Conservation (phyloP, 2,329 filamentous ascomycete genomes). For the Curvularia sp. region DNA sequence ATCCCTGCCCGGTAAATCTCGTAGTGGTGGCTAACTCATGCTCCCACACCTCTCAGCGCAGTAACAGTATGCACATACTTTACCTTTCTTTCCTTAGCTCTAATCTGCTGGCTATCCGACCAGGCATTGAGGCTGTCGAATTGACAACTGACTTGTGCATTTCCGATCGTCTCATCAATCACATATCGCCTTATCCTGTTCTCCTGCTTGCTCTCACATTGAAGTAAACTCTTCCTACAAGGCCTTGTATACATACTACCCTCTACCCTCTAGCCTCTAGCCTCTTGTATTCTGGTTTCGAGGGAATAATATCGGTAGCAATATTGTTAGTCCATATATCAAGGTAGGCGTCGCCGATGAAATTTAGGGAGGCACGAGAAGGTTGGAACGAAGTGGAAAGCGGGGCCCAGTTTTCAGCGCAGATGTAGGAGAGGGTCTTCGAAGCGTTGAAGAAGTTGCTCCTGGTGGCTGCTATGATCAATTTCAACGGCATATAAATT, state of each 20-base stretch:
- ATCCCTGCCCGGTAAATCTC: background rate
- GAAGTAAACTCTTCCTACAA: conserved; percentile 34
- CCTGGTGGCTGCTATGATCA: conserved; percentile 39
- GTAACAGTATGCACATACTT: conserved; percentile 47
- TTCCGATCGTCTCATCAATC: conserved; percentile 39
- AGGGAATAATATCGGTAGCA: conserved; percentile 39
- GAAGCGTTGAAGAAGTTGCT: conserved; percentile 43
- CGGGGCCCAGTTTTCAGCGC: conserved; percentile 35
- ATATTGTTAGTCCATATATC: conserved; percentile 45
- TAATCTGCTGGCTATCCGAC: conserved; percentile 43
- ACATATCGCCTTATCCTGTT: conserved; percentile 43
- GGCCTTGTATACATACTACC: conserved; percentile 35
- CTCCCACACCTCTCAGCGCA: conserved; percentile 23
- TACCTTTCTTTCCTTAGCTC: conserved; percentile 38
- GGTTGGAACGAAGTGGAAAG: conserved; percentile 29
- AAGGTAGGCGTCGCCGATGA: conserved; percentile 39
- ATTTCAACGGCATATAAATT: conserved; percentile 17
- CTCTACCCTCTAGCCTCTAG: conserved; percentile 42
- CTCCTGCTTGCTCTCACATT: conserved; percentile 34
- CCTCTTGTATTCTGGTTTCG: conserved; percentile 40
- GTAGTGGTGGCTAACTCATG: background rate
- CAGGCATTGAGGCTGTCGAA: conserved; percentile 40
- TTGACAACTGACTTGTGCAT: conserved; percentile 41
- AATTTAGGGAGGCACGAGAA: conserved; percentile 38
- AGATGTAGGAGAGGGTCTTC: conserved; percentile 38